Conservation (phyloP, 768 basidiomycete genomes). For the Coprinellus aureogranulatus region DNA sequence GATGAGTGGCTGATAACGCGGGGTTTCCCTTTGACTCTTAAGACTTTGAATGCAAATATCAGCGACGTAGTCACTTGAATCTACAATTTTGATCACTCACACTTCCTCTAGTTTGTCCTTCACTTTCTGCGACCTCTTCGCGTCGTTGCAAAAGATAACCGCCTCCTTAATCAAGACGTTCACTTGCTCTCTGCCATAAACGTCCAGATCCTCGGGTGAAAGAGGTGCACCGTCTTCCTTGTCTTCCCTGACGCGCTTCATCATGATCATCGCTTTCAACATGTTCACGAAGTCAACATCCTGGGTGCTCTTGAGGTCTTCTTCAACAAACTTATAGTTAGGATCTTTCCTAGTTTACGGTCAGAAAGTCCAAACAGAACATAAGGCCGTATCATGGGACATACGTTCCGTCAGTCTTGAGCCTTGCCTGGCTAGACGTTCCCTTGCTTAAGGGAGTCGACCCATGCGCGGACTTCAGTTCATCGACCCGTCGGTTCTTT, state of each 20-base stretch:
- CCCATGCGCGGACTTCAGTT: no score
- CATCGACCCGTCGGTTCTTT: no score
- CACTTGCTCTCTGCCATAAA: background rate
- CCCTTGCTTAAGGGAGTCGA: no score
- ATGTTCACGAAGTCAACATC: background rate
- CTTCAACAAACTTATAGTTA: background rate
- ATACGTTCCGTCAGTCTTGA: no score
- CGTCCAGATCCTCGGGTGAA: background rate
- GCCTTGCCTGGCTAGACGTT: no score
- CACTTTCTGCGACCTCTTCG: background rate
- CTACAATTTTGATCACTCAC: background rate
- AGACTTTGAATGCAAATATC: no score
- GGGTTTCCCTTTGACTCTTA: background rate
- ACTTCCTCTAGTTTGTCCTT: background rate
- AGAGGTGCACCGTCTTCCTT: background rate
- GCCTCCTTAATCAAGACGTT: background rate
- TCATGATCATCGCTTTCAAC: background rate
- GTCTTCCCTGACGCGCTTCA: background rate
- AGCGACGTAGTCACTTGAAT: no score
- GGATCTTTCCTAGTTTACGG: no score
- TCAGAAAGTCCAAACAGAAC: no score
- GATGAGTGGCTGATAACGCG: background rate
- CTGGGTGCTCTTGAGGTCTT: background rate
- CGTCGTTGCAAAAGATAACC: constrained; percentile 1
- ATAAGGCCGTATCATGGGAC: no score